Conservation (phyloP, 1,284 basidiomycete species). For the Leccinum fuscescens region DNA sequence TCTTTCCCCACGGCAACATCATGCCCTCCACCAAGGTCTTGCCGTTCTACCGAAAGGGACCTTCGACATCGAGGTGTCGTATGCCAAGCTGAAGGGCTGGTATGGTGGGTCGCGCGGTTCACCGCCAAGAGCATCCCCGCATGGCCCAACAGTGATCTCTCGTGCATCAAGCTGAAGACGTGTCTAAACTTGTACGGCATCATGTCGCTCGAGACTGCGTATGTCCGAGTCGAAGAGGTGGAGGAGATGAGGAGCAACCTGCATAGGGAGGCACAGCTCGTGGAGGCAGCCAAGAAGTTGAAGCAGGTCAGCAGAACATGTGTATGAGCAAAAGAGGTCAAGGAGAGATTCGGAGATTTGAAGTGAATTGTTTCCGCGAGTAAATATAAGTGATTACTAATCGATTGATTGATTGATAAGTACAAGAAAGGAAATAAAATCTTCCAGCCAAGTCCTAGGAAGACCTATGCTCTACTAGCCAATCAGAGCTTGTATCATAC, state of each 20-base stretch:
- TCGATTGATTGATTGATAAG: too few relatives aligned
- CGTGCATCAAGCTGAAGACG: conserved; percentile 86
- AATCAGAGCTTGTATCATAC: too few relatives aligned
- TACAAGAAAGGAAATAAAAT: too few relatives aligned
- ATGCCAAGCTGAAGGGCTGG: conserved; percentile 45
- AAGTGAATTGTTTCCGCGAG: too few relatives aligned
- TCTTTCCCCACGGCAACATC: conserved; percentile 80
- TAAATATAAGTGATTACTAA: too few relatives aligned
- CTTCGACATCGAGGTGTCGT: conserved; percentile 81
- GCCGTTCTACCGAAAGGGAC: conserved; percentile 84
- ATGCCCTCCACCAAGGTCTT: conserved; percentile 85
- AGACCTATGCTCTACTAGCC: too few relatives aligned
- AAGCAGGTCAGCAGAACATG: conserved; percentile 49
- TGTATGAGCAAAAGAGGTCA: too few relatives aligned
- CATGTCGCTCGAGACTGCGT: conserved; percentile 60
- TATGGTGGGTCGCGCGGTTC: conserved; percentile 78
- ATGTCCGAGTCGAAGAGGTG: too few relatives aligned
- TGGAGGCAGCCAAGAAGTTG: conserved; percentile 68
- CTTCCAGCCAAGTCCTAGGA: too few relatives aligned
- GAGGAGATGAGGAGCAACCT: conserved; percentile 45
- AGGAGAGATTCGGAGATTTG: too few relatives aligned
- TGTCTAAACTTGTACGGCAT: conserved; percentile 80
- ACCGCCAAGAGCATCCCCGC: conserved; percentile 76
- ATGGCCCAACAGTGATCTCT: conserved; percentile 68
- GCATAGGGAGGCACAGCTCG: conserved; percentile 44